Base-by-base conservation (phyloP, 352 stramenopile species). In the Phytophthora uliginosa region DNA sequence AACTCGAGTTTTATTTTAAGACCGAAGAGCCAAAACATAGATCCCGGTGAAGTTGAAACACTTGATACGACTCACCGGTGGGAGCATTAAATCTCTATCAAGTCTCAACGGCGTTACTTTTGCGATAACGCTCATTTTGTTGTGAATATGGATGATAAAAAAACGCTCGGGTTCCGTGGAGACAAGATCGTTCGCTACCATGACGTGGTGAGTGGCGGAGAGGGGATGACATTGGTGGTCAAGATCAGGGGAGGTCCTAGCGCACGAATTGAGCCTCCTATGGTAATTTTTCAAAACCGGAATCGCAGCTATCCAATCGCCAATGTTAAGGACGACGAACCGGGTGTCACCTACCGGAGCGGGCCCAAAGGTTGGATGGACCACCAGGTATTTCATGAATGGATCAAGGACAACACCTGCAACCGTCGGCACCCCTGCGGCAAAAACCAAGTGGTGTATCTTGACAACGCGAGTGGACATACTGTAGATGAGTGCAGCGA, bases 131-230 rank as follows among this genome's bases (percentile, higher is more conserved):
- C 54, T 15, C 54, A 50, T 50, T 61, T 61, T 34, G 54, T 61
- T 5, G 38, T 61, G 18, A 61, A 61, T 34, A 61, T 61, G 54
- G 33, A 51, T 26, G 20, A 55, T 15, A 55, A 61, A 50, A n/a
- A 12, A 17, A 51, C 54, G 4, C 34, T 61, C 20, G n/a, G 33
- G 8, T 50, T 61, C 33, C 54, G 34, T 36, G 54, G 54, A 31
- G 34, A 61, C n/a, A 61, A 51, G 28, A 33, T 10, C 3, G 9
- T 61, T 34, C 54, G 54, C 34, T 61, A 51, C 18, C 54, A 51
- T n/a, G 34, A 48, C 20, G 54, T 61, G 4, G 34, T 50, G 7
- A 61, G 54, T 9, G 34, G 33, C 10, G 34, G 54, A 3, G 33
- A 50, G 10, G 34, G 54, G 1, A 60, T 60, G 54, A 34, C 31